Conservation (phyloP, 495 filamentous ascomycete genomes). For the Stereocaulon alpinum region DNA sequence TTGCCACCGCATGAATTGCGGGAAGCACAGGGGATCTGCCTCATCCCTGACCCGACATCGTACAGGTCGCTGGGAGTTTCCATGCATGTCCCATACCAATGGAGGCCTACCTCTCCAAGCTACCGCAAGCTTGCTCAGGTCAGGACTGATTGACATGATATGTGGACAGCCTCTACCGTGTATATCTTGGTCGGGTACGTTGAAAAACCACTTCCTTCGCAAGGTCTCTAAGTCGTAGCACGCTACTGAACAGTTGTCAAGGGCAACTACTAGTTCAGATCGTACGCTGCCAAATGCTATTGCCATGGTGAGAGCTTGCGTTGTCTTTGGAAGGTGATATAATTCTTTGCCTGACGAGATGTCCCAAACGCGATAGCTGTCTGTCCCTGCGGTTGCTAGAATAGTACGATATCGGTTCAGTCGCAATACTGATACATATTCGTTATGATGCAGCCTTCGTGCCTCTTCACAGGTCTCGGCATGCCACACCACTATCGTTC, state of each 20-base stretch:
- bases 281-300: background rate
- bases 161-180: background rate
- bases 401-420: background rate
- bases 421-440: conserved; percentile 1
- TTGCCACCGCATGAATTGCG: background rate
- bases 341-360: background rate
- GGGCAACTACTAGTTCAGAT: background rate
- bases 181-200: background rate
- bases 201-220: background rate
- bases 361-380: background rate
- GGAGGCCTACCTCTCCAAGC: background rate
- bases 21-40: background rate
- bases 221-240: background rate
- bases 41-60: background rate
- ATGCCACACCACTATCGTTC: conserved; percentile 7
- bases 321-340: background rate
- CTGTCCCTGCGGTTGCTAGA: background rate
- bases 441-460: background rate
- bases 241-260: conserved; percentile 5
- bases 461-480: conserved; percentile 9
- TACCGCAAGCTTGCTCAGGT: background rate
- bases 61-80: background rate
- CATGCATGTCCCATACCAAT: background rate
- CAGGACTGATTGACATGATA: background rate
- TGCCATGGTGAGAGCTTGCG: background rate